phyloP scores from a whole-genome alignment of 1,139 yeast species.

The Zygoascus sp. region DNA sequence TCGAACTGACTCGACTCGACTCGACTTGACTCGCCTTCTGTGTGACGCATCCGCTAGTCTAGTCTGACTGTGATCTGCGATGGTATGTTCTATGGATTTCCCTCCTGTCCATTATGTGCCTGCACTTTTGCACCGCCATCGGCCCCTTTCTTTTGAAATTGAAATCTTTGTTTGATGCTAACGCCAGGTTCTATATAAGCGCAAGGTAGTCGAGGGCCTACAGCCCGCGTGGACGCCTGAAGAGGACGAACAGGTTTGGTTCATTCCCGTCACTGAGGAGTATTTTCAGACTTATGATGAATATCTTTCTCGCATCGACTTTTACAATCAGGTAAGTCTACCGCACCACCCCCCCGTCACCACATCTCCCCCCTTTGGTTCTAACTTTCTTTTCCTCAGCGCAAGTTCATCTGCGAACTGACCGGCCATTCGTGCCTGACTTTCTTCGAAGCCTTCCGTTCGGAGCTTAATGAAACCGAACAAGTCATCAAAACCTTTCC shows the following conservation, averaged over 20 bases:
- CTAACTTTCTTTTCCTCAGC: conserved; percentile 32
- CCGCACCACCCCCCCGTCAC: background rate
- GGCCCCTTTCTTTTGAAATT: too few species aligned
- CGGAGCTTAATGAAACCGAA: conserved; percentile 48
- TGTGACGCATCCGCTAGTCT: too few species aligned
- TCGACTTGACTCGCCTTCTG: too few species aligned
- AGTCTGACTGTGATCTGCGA: too few species aligned
- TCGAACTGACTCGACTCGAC: too few species aligned
- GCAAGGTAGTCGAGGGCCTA: conserved; percentile 33
- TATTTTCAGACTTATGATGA: conserved; percentile 78
- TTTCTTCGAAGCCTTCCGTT: conserved; percentile 78
- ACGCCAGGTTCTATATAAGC: conserved; percentile 32
- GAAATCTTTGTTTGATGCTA: background rate
- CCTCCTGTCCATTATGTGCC: too few species aligned
- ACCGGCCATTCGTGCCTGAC: conserved; percentile 92
- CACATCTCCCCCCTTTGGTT: background rate
- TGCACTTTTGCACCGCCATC: too few species aligned
- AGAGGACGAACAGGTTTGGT: conserved; percentile 47
- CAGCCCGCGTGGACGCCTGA: conserved; percentile 24
- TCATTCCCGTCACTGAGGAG: conserved; percentile 78
- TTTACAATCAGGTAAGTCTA: conserved; percentile 31
- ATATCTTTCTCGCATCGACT: conserved; percentile 49
- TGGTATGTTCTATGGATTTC: too few species aligned
- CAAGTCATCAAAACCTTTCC: conserved; percentile 83
- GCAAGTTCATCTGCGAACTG: conserved; percentile 89